Percentiles rank a stretch among this genome's conserved stretches.
Evolutionary conservation across 129 eudicot genomes (phyloP).

Genomic region (Arctium lappa): DNA sequence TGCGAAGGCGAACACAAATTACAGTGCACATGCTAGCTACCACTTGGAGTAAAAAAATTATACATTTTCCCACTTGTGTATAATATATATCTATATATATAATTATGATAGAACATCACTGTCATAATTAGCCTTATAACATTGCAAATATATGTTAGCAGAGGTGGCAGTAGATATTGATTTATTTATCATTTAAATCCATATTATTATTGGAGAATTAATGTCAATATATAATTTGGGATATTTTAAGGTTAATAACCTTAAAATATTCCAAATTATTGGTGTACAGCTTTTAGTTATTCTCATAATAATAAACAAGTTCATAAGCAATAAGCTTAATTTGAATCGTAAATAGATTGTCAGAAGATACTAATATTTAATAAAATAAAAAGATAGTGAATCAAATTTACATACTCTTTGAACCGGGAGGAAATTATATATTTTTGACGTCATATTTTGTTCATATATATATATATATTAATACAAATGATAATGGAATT

Average conservation of each 20-base stretch:
- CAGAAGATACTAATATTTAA: background rate
- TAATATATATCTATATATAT: background rate
- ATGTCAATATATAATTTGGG: too few relatives aligned
- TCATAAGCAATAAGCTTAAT: background rate
- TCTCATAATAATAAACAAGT: background rate
- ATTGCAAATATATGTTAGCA: background rate
- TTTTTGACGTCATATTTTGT: background rate
- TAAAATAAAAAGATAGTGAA: background rate
- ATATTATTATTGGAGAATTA: background rate
- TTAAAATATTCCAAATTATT: too few relatives aligned
- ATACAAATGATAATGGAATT: background rate
- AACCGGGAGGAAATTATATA: background rate
- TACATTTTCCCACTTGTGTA: background rate
- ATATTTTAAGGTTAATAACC: too few relatives aligned
- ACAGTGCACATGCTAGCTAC: background rate
- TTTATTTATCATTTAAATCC: background rate
- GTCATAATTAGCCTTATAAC: background rate
- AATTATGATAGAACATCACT: background rate
- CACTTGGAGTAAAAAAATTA: background rate
- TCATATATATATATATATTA: background rate
- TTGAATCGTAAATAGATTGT: background rate
- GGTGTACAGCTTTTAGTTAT: background rate
- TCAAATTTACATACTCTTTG: background rate
- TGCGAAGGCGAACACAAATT: background rate
- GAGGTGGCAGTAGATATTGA: background rate